These are phyloP conservation scores for Diddensiella transvaalensis DNA, from an alignment of 805 yeast genomes.

Conservation along the genomic window DNA sequence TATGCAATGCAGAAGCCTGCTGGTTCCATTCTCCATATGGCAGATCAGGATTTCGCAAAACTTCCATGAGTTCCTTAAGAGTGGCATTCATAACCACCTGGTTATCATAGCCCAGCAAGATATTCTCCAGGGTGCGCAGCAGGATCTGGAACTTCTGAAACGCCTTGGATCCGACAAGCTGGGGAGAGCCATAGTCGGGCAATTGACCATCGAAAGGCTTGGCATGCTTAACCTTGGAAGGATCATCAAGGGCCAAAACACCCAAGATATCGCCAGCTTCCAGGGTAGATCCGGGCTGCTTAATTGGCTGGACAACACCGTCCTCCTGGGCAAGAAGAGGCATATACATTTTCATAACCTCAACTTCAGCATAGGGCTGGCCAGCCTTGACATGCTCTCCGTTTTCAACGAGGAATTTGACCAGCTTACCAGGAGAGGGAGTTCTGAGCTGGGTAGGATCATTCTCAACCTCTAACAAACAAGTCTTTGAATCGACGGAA, in stretches of 20 bases:
- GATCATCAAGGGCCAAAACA: conserved; percentile 90
- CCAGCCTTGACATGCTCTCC: conserved; percentile 93
- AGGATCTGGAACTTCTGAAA: conserved; percentile 64
- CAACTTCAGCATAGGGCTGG: conserved; percentile 96
- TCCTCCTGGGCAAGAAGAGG: conserved; percentile 91
- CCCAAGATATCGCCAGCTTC: conserved; percentile 97
- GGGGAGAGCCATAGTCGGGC: conserved; percentile 84
- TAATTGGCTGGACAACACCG: conserved; percentile 86
- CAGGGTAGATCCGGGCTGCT: conserved; percentile 98
- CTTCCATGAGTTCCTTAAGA: conserved; percentile 64
- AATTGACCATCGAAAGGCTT: conserved; percentile 90
- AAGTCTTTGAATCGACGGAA: conserved; percentile 93
- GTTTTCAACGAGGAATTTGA: conserved; percentile 85
- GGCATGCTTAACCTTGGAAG: conserved; percentile 95
- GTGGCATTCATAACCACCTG: conserved; percentile 90
- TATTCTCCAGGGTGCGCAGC: conserved; percentile 64
- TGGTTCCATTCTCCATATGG: conserved; percentile 92
- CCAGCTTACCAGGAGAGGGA: conserved; percentile 98
- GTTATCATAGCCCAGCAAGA: conserved; percentile 88
- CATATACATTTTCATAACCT: conserved; percentile 99
- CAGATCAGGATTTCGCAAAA: conserved; percentile 71
- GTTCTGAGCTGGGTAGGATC: conserved; percentile 99
- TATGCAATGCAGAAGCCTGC: conserved; percentile 84
- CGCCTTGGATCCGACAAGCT: conserved; percentile 77
- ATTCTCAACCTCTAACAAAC: conserved; percentile 88